Evolutionary conservation across 345 rosid species (phyloP), one percentile per base, ranked within the genome.

Genomic region (Physaria fendleri): DNA sequence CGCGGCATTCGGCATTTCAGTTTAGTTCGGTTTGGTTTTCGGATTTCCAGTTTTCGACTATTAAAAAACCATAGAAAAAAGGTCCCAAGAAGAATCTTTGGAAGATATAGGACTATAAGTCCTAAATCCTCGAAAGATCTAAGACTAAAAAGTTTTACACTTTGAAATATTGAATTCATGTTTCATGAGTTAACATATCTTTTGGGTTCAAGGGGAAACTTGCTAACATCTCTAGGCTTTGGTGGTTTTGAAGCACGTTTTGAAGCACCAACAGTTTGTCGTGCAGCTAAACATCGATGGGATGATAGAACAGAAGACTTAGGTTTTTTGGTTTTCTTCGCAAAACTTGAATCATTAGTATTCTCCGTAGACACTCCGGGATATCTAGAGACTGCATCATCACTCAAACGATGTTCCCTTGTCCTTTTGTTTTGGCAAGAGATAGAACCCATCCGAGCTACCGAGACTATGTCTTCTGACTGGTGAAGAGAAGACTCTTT

Each of bases 381-480:
- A 57, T 64, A 59, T 34, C 33, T 45, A 21, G 56, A 39, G 54
- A 47, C 47, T 53, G 57, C 39, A 22, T 43, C 46, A 40, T 62
- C 41, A 5, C 49, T 45, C 39, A 56, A 0, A 29, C 48, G 53
- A 33, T 29, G 71, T 30, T 69, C 71, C 8, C 53, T 38, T 40
- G 64, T 71, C 58, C 76, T 66, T 52, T 81, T 81, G 56, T 56
- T 78, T 82, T 81, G 78, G 71, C 59, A 58, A 74, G 71, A 73
- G 50, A 62, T 47, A 62, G 48, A 70, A 63, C 30, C 68, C 27
- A 17, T 69, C 62, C 60, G 73, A 60, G 50, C 56, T 56, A 68
- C 60, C 12, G 2, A 63, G 59, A 70, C 55, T 33, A 56, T 56
- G 55, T 18, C 60, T 33, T 42, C 56, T 49, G 47, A 41, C 63